These are phyloP conservation scores for Dendrostoma leiphaemia DNA, from an alignment of 2,329 filamentous ascomycete genomes.

Conservation along the genomic window DNA sequence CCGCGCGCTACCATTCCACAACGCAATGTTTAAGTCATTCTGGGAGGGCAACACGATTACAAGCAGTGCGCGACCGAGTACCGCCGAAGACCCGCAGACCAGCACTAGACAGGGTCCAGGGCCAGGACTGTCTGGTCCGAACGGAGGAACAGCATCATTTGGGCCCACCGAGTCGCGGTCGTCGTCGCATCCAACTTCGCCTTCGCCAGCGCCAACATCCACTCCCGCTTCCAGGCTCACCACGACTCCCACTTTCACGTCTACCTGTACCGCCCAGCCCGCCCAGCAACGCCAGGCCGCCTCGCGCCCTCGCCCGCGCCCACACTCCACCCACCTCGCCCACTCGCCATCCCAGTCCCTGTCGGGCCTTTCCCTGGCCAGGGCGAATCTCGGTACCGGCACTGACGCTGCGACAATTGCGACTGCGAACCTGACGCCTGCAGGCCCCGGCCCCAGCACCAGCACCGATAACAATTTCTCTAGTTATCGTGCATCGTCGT, in stretches of 20 bases:
- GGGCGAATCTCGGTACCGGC: constrained; percentile 12
- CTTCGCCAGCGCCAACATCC: not conserved
- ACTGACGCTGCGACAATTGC: not conserved
- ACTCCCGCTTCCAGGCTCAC: not conserved
- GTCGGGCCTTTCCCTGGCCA: constrained; percentile 12
- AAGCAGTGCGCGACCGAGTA: constrained; percentile 4
- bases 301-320: not conserved
- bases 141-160: not conserved
- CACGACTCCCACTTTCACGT: not conserved
- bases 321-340: constrained; percentile 4
- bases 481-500: constrained; percentile 19
- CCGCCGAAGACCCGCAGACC: constrained; percentile 5
- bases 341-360: constrained; percentile 13
- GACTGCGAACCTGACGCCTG: not conserved
- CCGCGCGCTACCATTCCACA: not conserved
- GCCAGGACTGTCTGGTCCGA: not conserved
- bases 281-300: not conserved
- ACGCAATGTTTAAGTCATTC: constrained; percentile 8
- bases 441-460: constrained; percentile 8
- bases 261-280: too few relatives aligned
- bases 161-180: constrained; percentile 2
- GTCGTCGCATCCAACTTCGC: not conserved
- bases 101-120: constrained; percentile 3
- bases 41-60: constrained; percentile 6
- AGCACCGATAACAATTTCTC: constrained; percentile 22